Conservation (phyloP, 2,329 filamentous ascomycete genomes). For the Tolypocladium endophyticum region DNA sequence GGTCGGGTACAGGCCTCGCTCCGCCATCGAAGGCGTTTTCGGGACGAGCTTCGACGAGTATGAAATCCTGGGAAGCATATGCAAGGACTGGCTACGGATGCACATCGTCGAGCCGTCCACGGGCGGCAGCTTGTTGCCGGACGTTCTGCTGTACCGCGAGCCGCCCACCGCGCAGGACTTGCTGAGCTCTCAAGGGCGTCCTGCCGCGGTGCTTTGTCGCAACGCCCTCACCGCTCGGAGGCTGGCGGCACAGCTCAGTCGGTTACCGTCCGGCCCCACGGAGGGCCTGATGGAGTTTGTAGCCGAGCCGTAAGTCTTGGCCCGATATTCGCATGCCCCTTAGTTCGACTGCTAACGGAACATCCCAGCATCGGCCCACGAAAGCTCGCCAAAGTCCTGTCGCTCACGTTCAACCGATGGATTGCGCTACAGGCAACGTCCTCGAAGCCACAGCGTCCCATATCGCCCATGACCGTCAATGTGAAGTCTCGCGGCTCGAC, state of each 20-base stretch:
- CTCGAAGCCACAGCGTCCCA: neutral
- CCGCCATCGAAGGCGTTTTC: neutral
- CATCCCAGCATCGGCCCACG: neutral
- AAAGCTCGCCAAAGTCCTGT: neutral
- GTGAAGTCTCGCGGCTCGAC: neutral
- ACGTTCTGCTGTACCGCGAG: neutral
- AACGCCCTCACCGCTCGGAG: neutral
- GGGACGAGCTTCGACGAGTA: neutral
- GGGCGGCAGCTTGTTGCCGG: neutral
- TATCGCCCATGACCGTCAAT: neutral
- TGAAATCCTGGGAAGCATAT: neutral
- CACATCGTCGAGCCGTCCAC: neutral
- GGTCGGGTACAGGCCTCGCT: neutral
- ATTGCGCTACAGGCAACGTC: neutral
- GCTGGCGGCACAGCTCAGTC: neutral
- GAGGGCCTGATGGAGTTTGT: neutral
- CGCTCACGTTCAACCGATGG: neutral
- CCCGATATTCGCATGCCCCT: neutral
- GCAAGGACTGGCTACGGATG: neutral
- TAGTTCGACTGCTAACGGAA: neutral
- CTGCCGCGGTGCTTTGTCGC: neutral
- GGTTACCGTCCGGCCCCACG: neutral
- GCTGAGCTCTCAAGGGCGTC: neutral
- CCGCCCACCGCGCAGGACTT: neutral
- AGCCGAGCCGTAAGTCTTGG: neutral